Evolutionary conservation across 352 stramenopile genomes (phyloP).

Genomic region (Pythium volutum): DNA sequence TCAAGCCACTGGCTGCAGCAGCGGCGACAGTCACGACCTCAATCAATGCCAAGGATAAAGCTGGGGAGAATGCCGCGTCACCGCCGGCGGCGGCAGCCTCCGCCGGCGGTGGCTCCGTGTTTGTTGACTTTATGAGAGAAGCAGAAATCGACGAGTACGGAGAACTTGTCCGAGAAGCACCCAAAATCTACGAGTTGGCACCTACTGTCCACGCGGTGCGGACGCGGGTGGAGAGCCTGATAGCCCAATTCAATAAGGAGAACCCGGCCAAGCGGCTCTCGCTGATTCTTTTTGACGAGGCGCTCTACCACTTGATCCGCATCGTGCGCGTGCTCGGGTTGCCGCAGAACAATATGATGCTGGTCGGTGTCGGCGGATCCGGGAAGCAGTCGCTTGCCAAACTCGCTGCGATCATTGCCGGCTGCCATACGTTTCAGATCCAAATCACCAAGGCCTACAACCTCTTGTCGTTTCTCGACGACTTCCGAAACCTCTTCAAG

Average conservation of each 20-base stretch:
- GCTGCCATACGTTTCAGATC: conserved; percentile 84
- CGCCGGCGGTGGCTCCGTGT: conserved; percentile 22
- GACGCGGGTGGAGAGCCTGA: conserved; percentile 52
- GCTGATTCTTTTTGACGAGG: conserved; percentile 91
- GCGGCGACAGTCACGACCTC: neutral
- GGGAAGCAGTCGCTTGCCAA: conserved; percentile 85
- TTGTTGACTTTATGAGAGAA: conserved; percentile 88
- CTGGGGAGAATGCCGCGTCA: neutral
- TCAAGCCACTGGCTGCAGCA: conserved; percentile 19
- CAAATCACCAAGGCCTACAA: conserved; percentile 89
- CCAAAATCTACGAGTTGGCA: conserved; percentile 81
- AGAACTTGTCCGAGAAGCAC: conserved; percentile 68
- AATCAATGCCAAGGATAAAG: conserved; percentile 14
- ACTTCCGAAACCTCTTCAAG: conserved; percentile 84
- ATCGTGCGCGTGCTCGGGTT: conserved; percentile 80
- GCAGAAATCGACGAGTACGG: conserved; percentile 82
- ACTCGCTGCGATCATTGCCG: conserved; percentile 74
- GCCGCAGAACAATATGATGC: conserved; percentile 86
- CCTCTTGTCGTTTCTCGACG: conserved; percentile 79
- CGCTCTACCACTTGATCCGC: conserved; percentile 81
- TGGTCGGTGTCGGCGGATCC: conserved; percentile 88
- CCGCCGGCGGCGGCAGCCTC: neutral
- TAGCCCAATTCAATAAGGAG: conserved; percentile 83
- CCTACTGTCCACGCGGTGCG: conserved; percentile 44
- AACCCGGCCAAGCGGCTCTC: conserved; percentile 62